Conservation (phyloP, 2,329 filamentous ascomycete species). For the Acarospora socialis region DNA sequence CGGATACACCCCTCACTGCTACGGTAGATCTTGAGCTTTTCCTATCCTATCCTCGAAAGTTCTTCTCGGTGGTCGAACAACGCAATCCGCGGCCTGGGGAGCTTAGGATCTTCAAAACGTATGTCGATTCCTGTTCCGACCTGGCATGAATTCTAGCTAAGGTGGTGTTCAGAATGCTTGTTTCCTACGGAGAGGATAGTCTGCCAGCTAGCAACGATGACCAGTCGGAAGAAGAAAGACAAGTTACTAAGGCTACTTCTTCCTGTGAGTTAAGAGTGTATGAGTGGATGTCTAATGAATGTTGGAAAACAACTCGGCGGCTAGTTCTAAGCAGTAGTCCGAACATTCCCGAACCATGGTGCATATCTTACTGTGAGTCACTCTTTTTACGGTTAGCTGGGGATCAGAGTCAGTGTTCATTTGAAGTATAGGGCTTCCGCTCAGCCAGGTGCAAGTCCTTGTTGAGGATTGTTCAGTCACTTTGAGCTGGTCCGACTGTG, state of each 20-base stretch:
- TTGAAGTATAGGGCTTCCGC: too few relatives aligned
- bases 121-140: slow-evolving; percentile 2
- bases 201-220: too few relatives aligned
- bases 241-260: too few relatives aligned
- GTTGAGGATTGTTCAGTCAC: slow-evolving; percentile 6
- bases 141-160: neutral
- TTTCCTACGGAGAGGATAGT: too few relatives aligned
- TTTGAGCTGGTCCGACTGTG: slow-evolving; percentile 10
- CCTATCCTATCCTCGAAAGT: too few relatives aligned
- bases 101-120: slow-evolving; percentile 7
- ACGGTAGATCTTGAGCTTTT: too few relatives aligned
- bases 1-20: too few relatives aligned
- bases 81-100: slow-evolving; percentile 7
- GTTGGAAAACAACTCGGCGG: slow-evolving; percentile 8
- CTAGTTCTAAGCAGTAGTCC: slow-evolving; percentile 8
- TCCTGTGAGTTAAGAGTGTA: slow-evolving; percentile 8
- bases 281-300: slow-evolving; percentile 6
- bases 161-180: neutral
- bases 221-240: too few relatives aligned
- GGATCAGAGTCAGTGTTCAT: too few relatives aligned
- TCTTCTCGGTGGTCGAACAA: slow-evolving; percentile 5
- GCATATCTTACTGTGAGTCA: slow-evolving; percentile 8
- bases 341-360: slow-evolving; percentile 4
- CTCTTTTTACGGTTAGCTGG: too few relatives aligned
- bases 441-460: slow-evolving; percentile 2